A percentile compares a stretch with the other conserved stretches of the same genome.
These are phyloP conservation scores for Periconia sp. DNA, from an alignment of 2,329 filamentous ascomycete genomes.

Conservation along the genomic window DNA sequence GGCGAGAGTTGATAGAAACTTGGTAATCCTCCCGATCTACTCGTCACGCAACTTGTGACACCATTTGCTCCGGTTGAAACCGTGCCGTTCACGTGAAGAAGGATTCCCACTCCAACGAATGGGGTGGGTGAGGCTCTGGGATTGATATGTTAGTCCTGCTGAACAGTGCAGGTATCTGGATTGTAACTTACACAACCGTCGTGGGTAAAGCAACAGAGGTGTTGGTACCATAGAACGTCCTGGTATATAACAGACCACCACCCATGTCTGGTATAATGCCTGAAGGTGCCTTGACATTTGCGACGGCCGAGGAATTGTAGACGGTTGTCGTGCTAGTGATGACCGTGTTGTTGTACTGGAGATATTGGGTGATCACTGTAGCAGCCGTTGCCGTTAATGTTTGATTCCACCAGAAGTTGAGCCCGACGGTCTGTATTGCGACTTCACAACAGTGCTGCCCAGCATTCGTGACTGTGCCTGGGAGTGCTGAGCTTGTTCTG, in stretches of 20 bases:
- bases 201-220: not conserved
- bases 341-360: conserved; percentile 8
- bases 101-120: not conserved
- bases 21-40: not conserved
- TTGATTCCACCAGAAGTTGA: conserved; percentile 8
- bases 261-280: not conserved
- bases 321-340: conserved; percentile 6
- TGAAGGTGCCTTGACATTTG: not conserved
- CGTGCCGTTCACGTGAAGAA: too few relatives aligned
- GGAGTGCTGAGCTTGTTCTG: too few relatives aligned
- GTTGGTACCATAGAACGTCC: not conserved
- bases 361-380: conserved; percentile 5
- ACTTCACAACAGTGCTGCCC: conserved; percentile 2
- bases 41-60: too few relatives aligned
- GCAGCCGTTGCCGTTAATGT: conserved; percentile 3
- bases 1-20: not conserved
- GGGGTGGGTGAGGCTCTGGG: conserved; percentile 1
- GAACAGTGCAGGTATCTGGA: not conserved
- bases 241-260: not conserved
- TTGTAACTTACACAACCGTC: not conserved
- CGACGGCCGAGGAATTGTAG: not conserved
- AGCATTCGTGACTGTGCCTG: not conserved
- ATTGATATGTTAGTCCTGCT: not conserved
- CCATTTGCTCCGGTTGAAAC: too few relatives aligned
- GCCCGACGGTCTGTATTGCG: conserved; percentile 1